phyloP scores from a whole-genome alignment of 2,329 filamentous ascomycete genomes.

The Rhytidhysteron rufulum region DNA sequence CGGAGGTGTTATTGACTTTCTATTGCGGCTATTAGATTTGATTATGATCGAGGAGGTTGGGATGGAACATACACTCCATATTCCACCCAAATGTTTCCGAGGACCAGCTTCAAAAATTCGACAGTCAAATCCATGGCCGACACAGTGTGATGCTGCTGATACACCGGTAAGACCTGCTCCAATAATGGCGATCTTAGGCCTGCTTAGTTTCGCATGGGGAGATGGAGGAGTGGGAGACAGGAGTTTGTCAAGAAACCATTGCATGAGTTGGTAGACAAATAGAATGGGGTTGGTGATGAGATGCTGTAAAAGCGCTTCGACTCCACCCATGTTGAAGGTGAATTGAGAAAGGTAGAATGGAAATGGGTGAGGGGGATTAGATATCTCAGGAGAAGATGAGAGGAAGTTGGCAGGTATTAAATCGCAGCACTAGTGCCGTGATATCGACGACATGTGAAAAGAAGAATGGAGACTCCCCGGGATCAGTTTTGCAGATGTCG shows the following conservation, averaged over 20 bases:
- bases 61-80: slow-evolving; percentile 64
- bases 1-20: slow-evolving; percentile 77
- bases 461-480: too few relatives aligned
- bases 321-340: slow-evolving; percentile 5
- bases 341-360: too few relatives aligned
- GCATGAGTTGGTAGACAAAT: slow-evolving; percentile 61
- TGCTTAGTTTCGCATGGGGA: slow-evolving; percentile 51
- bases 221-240: slow-evolving; percentile 68
- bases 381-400: too few relatives aligned
- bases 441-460: too few relatives aligned
- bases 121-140: slow-evolving; percentile 82
- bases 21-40: slow-evolving; percentile 27
- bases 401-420: too few relatives aligned
- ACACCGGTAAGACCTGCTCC: slow-evolving; percentile 63
- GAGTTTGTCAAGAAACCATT: slow-evolving; percentile 60
- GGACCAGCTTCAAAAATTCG: slow-evolving; percentile 71
- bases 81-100: slow-evolving; percentile 66
- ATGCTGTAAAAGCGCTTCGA: slow-evolving; percentile 12
- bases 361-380: too few relatives aligned
- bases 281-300: slow-evolving; percentile 45
- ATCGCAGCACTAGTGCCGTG: too few relatives aligned
- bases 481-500: too few relatives aligned
- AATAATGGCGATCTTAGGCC: slow-evolving; percentile 54
- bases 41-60: not conserved
- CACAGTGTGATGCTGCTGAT: slow-evolving; percentile 75